Conservation (phyloP, 2,329 filamentous ascomycete genomes). For the Apiospora hydei region DNA sequence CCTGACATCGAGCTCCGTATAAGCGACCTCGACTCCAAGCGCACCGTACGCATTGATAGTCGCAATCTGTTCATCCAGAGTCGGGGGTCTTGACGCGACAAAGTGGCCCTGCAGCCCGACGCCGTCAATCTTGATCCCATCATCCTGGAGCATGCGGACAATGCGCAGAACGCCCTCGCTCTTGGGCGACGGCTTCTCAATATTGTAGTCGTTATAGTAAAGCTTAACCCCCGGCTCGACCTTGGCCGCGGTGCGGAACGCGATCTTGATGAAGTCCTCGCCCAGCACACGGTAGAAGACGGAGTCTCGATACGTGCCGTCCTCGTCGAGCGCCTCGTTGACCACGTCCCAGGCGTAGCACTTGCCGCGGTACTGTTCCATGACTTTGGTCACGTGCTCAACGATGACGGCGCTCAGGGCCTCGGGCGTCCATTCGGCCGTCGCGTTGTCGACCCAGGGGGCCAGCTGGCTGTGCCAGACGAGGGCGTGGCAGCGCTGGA, state of each 20-base stretch:
- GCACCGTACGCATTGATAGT: slow-evolving; percentile 53
- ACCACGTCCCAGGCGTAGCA: slow-evolving; percentile 66
- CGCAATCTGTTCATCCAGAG: slow-evolving; percentile 46
- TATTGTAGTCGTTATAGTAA: slow-evolving; percentile 69
- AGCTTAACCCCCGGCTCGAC: slow-evolving; percentile 59
- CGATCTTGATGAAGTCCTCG: slow-evolving; percentile 58
- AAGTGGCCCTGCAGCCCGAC: slow-evolving; percentile 61
- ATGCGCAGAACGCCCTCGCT: slow-evolving; percentile 44
- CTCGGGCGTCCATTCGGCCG: slow-evolving; percentile 57
- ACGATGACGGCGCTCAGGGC: slow-evolving; percentile 59
- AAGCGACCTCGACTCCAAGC: slow-evolving; percentile 57
- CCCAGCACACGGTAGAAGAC: slow-evolving; percentile 61
- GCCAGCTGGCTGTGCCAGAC: slow-evolving; percentile 57
- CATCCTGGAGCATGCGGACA: slow-evolving; percentile 43
- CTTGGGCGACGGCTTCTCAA: slow-evolving; percentile 51
- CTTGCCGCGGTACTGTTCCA: slow-evolving; percentile 54
- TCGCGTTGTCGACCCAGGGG: slow-evolving; percentile 52
- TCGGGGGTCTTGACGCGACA: slow-evolving; percentile 50
- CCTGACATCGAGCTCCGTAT: slow-evolving; percentile 63
- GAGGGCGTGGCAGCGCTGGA: slow-evolving; percentile 66
- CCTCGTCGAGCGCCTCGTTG: slow-evolving; percentile 64
- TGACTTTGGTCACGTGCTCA: slow-evolving; percentile 58
- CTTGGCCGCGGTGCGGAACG: slow-evolving; percentile 57
- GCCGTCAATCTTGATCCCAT: slow-evolving; percentile 58
- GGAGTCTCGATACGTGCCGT: slow-evolving; percentile 55